Base-by-base conservation (phyloP, 2,329 filamentous ascomycete genomes). In the Cordyceps javanica region DNA sequence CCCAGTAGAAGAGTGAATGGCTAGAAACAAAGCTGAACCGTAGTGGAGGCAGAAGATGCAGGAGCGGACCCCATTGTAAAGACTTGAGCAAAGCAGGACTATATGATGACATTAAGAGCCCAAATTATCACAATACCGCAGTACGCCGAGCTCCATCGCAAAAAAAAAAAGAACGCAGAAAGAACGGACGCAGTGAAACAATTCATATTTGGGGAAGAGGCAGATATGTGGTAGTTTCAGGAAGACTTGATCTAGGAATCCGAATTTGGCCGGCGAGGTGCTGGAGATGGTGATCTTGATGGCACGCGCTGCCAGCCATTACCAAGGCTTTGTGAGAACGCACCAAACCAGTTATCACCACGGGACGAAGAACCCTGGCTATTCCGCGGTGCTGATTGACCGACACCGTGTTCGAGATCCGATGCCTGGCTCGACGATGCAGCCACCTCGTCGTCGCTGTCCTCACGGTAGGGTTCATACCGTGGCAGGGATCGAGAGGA, bases 391-490 rank as follows among this genome's bases (percentile, higher is more conserved):
- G 67, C 19, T 38, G 49, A 28, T 34, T 28, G 41, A 11, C 11
- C 59, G 3, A 73, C 62, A 2, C 77, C 77, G 36, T 76, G 75
- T 60, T 81, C 78, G 2, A 77, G 63, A 53, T 81, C 77, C 1
- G 68, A 62, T 14, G 69, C 68, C 26, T 65, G 62, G 11, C 69
- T 69, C 11, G 61, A 64, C 1, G 70, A 68, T 13, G 65, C 70
- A 51, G 72, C 73, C 2, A 69, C 73, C 8, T 71, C 78, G 0
- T 81, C 76, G 25, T 77, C 75, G 36, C 73, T 76, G 48, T 80
- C 79, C 57, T 82, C 80, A n/a, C 72, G 77, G 59, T 82, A 83
- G 2, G 78, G 73, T 46, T 82, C 80, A 59, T 82, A 82, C 32
- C 77, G 73, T 16, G 80, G 79, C 41, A 73, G 75, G 3, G 78